Base-by-base conservation (phyloP, 139 green algal species). In the Gonium pectorale region DNA sequence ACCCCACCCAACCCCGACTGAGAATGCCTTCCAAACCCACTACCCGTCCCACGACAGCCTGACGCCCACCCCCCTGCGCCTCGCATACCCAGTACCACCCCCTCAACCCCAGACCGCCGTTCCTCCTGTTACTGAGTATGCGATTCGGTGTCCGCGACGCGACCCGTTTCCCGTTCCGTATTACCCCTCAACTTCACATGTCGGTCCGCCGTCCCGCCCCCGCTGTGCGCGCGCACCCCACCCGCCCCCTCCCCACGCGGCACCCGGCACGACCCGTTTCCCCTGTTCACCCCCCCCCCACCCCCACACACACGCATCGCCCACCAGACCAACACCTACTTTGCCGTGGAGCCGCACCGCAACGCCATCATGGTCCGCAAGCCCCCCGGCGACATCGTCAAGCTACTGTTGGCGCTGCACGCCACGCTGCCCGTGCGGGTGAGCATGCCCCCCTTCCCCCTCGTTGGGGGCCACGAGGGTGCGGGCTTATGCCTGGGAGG, bases 301-400 rank as follows among this genome's bases (percentile, higher is more conserved):
- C 5, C 21, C 15, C 49, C 49, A 26, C 49, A 26, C 13, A 56
- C 49, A 26, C 13, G 49, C 56, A 29, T 21, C 62, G 15, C 62
- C n/a, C 31, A 4, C 2, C 75, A 73, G 60, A 83, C 77, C 60
- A 85, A 85, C 66, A 67, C 64, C 44, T 78, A 67, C 64, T 85
- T 78, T 33, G 79, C 40, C 3, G 26, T 85, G 37, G 63, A 72
- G 44, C 44, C 79, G 13, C 27, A 44, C n/a, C 13, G 33, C 49
- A 43, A 43, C 46, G 37, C 64, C 26, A 35, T 85, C 46, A 78
- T 68, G 64, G 44, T 85, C 46, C 79, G 79, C 64, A 85, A 85
- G 79, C 29, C 79, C 26, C 46, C 35, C 22, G 15, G 35, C 13
- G 79, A 85, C 79, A 43, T 85, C 29, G 3, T 85, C 46, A 35